phyloP scores from a whole-genome alignment of 1,139 yeast species.

The Saccharomyces hybrid region DNA sequence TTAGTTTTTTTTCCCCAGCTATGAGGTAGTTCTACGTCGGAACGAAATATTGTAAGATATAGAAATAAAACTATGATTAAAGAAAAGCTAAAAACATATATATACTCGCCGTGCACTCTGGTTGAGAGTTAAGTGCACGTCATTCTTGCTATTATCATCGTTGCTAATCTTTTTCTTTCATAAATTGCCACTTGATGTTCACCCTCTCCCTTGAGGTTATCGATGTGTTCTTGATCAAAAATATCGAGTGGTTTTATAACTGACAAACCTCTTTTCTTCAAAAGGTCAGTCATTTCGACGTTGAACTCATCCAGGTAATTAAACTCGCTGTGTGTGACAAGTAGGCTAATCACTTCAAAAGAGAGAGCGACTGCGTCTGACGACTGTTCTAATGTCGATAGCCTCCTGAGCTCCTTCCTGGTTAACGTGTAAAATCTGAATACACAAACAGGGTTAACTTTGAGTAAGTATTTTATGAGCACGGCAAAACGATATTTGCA shows the following conservation, averaged over 20 bases:
- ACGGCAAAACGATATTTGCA: slow-evolving; percentile 48
- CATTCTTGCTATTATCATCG: slow-evolving; percentile 22
- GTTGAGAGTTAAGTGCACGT: not conserved
- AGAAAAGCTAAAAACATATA: not conserved
- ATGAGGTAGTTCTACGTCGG: too few relatives aligned
- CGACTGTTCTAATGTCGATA: slow-evolving; percentile 26
- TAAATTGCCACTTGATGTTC: slow-evolving; percentile 17
- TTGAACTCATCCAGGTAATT: slow-evolving; percentile 16
- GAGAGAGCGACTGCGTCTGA: slow-evolving; percentile 28
- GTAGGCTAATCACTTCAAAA: slow-evolving; percentile 30
- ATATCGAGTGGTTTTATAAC: slow-evolving; percentile 30
- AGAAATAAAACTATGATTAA: not conserved
- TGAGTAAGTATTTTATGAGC: slow-evolving; percentile 40
- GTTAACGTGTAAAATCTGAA: slow-evolving; percentile 40
- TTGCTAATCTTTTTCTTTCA: slow-evolving; percentile 21
- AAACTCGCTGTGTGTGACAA: slow-evolving; percentile 30
- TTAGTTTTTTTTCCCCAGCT: too few relatives aligned
- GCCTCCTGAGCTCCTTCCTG: slow-evolving; percentile 36
- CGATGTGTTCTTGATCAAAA: slow-evolving; percentile 15
- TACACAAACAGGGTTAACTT: slow-evolving; percentile 33
- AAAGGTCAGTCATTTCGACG: slow-evolving; percentile 22
- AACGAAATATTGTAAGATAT: not conserved
- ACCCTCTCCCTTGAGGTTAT: slow-evolving; percentile 11
- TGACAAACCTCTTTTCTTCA: slow-evolving; percentile 26
- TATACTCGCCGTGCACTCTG: not conserved